These are phyloP conservation scores for Candida vartiovaarae DNA, from an alignment of 805 yeast genomes.

Conservation along the genomic window DNA sequence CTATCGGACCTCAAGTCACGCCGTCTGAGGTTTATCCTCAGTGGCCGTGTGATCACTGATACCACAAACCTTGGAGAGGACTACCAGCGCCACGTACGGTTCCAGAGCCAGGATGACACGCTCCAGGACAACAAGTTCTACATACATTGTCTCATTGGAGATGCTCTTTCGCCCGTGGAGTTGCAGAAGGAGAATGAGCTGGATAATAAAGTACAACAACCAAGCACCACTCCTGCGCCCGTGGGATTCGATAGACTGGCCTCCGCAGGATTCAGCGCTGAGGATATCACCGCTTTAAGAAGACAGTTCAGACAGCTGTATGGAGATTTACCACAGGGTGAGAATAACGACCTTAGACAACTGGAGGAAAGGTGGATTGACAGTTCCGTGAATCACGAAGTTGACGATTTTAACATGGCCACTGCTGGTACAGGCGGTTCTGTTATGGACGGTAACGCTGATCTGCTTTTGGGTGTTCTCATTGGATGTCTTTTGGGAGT, in stretches of 20 bases:
- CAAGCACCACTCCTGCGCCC: slow-evolving; percentile 56
- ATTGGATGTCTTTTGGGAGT: slow-evolving; percentile 76
- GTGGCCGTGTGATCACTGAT: slow-evolving; percentile 59
- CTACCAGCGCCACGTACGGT: slow-evolving; percentile 27
- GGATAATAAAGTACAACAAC: slow-evolving; percentile 45
- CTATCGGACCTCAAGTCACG: slow-evolving; percentile 26
- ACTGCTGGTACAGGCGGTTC: slow-evolving; percentile 16
- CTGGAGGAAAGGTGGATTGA: slow-evolving; percentile 89
- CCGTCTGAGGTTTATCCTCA: slow-evolving; percentile 58
- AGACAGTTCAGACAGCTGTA: slow-evolving; percentile 68
- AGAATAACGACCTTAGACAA: slow-evolving; percentile 46
- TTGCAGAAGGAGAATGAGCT: slow-evolving; percentile 51
- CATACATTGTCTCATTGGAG: slow-evolving; percentile 78
- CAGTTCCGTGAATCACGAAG: slow-evolving; percentile 47
- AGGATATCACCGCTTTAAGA: slow-evolving; percentile 66
- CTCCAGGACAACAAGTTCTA: slow-evolving; percentile 35
- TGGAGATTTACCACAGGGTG: slow-evolving; percentile 34
- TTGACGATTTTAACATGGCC: slow-evolving; percentile 38
- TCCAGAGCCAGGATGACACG: slow-evolving; percentile 3
- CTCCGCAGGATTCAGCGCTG: slow-evolving; percentile 75
- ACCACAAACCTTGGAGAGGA: slow-evolving; percentile 48
- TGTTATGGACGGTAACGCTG: slow-evolving; percentile 48
- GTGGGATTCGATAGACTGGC: slow-evolving; percentile 81
- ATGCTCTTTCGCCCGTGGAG: slow-evolving; percentile 45
- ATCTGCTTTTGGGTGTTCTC: slow-evolving; percentile 60